phyloP scores from a whole-genome alignment of 73 alveolate species.

The Tetrahymena borealis region DNA sequence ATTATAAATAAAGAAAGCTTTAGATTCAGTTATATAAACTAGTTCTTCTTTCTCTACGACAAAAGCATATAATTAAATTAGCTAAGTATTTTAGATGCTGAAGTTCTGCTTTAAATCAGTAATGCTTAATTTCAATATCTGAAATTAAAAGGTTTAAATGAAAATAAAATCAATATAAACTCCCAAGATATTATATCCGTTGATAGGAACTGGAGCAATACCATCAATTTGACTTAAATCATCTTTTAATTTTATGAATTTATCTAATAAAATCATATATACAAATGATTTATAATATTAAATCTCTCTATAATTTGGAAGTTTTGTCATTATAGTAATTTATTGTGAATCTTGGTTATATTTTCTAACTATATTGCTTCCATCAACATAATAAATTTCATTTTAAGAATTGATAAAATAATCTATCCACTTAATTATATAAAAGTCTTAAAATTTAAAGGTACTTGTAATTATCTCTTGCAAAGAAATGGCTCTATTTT shows the following conservation, averaged over 20 bases:
- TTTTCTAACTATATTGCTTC: not conserved
- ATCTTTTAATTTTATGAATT: not conserved
- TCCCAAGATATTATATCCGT: not conserved
- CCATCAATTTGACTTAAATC: not conserved
- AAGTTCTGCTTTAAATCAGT: not conserved
- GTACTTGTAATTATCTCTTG: not conserved
- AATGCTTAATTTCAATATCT: not conserved
- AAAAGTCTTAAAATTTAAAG: not conserved
- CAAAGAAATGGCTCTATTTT: not conserved
- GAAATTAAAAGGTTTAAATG: not conserved
- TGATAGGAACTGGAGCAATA: not conserved
- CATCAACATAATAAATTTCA: not conserved
- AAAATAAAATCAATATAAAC: not conserved
- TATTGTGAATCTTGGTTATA: not conserved
- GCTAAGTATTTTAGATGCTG: not conserved
- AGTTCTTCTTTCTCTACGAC: not conserved
- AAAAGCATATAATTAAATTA: not conserved
- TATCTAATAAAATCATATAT: too few species aligned
- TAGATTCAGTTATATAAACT: not conserved
- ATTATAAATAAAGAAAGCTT: not conserved
- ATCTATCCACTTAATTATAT: not conserved
- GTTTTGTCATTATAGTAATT: not conserved
- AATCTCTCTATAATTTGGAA: not conserved
- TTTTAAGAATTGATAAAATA: not conserved
- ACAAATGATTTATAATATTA: not conserved